phyloP scores from a whole-genome alignment of 306 rosid genomes.

The Albizia julibrissin region DNA sequence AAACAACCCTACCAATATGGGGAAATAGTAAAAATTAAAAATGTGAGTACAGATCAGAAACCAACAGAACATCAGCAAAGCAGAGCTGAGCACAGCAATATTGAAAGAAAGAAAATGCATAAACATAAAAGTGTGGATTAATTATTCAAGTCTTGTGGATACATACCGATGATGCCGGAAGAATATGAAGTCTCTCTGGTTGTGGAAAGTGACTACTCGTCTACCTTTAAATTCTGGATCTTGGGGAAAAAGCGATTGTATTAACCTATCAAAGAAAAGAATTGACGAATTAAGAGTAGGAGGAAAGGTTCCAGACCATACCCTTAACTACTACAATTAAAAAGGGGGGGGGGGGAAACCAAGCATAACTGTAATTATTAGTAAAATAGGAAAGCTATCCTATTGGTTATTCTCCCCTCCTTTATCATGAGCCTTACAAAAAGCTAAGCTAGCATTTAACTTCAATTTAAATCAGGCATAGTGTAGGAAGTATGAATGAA shows the following conservation, averaged over 20 bases:
- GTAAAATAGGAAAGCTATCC: conserved; percentile 14
- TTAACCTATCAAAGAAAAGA: conserved; percentile 52
- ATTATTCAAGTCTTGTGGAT: conserved; percentile 11
- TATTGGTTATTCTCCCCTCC: not conserved
- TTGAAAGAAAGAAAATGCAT: not conserved
- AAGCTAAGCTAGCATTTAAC: conserved; percentile 6
- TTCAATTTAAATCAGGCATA: not conserved
- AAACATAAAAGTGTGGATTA: not conserved
- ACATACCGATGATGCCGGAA: conserved; percentile 88
- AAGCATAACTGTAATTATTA: conserved; percentile 4
- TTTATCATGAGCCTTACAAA: not conserved
- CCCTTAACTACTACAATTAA: not conserved
- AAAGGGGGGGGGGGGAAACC: too few relatives aligned
- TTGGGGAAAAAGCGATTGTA: conserved; percentile 91
- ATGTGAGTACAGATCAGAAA: not conserved
- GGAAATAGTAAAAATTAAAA: not conserved
- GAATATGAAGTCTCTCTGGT: conserved; percentile 91
- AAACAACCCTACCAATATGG: not conserved
- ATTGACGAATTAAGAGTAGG: conserved; percentile 23
- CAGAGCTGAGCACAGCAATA: not conserved
- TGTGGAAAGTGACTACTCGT: conserved; percentile 90
- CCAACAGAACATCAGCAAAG: not conserved
- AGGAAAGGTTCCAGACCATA: conserved; percentile 15
- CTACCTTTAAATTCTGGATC: conserved; percentile 85
- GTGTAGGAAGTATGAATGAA: conserved; percentile 12